Percentiles rank a stretch among this genome's conserved stretches.
phyloP scores from a whole-genome alignment of 2,329 filamentous ascomycete species.

The Seiridium cupressi region DNA sequence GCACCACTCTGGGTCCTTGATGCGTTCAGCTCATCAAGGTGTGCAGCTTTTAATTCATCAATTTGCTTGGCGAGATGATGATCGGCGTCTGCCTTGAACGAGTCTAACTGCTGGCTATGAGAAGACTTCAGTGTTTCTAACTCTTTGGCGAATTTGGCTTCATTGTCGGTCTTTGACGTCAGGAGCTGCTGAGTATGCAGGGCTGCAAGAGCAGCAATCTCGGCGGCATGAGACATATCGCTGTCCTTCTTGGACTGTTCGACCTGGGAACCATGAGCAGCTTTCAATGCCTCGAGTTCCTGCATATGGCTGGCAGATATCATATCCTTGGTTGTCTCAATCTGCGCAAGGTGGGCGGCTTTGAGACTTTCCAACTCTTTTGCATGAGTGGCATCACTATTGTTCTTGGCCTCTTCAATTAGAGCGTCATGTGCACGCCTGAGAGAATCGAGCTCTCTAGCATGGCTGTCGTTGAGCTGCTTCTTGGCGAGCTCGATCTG shows the following conservation, averaged over 20 bases:
- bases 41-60: neutral
- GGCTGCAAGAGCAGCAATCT: constrained; percentile 21
- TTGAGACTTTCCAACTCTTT: constrained; percentile 13
- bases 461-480: constrained; percentile 9
- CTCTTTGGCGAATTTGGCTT: constrained; percentile 18
- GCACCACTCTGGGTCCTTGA: constrained; percentile 13
- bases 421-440: constrained; percentile 8
- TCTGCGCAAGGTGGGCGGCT: constrained; percentile 7
- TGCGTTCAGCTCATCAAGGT: constrained; percentile 5
- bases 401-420: constrained; percentile 7
- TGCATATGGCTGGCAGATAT: constrained; percentile 6
- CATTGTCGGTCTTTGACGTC: constrained; percentile 11
- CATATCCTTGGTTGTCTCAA: constrained; percentile 8
- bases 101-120: constrained; percentile 24
- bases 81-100: constrained; percentile 23
- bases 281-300: constrained; percentile 12
- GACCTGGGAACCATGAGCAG: constrained; percentile 17
- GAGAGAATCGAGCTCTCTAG: constrained; percentile 11
- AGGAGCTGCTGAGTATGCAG: constrained; percentile 19
- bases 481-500: constrained; percentile 13
- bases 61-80: constrained; percentile 11
- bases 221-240: constrained; percentile 18
- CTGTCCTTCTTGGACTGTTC: constrained; percentile 18
- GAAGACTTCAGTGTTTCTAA: constrained; percentile 21
- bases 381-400: constrained; percentile 10